phyloP scores from a whole-genome alignment of 202 grass and related monocot species.

The Elaeis oleifera region DNA sequence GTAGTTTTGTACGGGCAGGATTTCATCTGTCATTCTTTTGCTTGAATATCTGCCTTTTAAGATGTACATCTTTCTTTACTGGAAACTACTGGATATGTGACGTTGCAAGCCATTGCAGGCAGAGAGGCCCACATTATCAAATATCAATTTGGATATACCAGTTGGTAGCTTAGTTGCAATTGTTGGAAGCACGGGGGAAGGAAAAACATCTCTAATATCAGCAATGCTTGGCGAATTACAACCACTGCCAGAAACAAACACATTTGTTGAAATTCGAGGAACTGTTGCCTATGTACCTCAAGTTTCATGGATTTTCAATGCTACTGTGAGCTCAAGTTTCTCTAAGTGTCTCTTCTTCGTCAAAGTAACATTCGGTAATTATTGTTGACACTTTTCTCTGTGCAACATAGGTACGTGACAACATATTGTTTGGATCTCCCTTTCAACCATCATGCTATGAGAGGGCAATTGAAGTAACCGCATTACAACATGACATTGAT shows the following conservation, averaged over 20 bases:
- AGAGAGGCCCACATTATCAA: constrained; percentile 75
- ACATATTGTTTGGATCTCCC: constrained; percentile 94
- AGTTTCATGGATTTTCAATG: constrained; percentile 99
- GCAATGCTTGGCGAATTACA: constrained; percentile 96
- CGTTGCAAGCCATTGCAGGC: constrained; percentile 28
- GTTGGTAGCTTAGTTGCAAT: constrained; percentile 86
- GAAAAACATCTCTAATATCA: constrained; percentile 95
- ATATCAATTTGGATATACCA: constrained; percentile 89
- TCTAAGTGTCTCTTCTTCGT: constrained; percentile 11
- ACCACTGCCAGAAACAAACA: constrained; percentile 55
- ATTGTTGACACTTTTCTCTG: constrained; percentile 11
- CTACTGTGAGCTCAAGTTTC: constrained; percentile 49
- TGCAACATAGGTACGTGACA: constrained; percentile 64
- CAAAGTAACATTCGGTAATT: constrained; percentile 1
- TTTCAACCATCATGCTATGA: constrained; percentile 65
- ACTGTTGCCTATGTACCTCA: constrained; percentile 97
- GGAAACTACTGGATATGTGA: too few species aligned
- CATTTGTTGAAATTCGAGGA: constrained; percentile 60
- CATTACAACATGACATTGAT: constrained; percentile 80
- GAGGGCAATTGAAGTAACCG: constrained; percentile 68
- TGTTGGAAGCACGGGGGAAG: constrained; percentile 97
- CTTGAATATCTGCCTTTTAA: not conserved
- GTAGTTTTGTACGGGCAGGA: too few species aligned
- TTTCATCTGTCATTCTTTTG: too few species aligned
- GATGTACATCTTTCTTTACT: not conserved